Conservation (phyloP, 208 protist species). For the Herpetomonas tarakana region DNA sequence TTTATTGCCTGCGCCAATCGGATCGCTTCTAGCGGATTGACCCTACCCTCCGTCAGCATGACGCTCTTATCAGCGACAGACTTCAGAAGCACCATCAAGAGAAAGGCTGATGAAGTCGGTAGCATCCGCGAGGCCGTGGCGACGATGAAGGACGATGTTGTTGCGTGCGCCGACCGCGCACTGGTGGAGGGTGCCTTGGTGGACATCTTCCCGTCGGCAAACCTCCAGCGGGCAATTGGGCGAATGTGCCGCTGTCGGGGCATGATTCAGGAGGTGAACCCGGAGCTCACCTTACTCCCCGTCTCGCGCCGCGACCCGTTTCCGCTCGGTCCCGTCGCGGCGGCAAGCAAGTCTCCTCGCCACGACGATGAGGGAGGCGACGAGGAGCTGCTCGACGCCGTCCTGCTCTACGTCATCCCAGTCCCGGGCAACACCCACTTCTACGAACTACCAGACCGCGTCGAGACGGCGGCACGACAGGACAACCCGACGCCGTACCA, state of each 20-base stretch:
- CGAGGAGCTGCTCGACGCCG: constrained; percentile 49
- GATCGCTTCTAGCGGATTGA: no score
- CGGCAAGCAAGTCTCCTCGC: no score
- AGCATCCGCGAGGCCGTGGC: constrained; percentile 3
- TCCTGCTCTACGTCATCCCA: constrained; percentile 70
- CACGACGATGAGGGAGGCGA: neutral
- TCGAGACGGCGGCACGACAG: constrained; percentile 3
- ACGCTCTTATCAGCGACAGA: no score
- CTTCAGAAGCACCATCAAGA: no score
- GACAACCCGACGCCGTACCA: neutral
- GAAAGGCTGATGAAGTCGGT: no score
- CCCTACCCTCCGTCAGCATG: no score
- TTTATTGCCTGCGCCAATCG: no score
- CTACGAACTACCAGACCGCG: constrained; percentile 19
- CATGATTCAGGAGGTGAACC: constrained; percentile 82
- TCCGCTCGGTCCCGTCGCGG: neutral
- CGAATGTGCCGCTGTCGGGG: constrained; percentile 61
- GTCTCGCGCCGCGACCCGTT: constrained; percentile 42
- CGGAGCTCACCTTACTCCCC: constrained; percentile 51
- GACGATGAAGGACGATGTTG: constrained; percentile 10
- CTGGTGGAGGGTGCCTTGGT: neutral
- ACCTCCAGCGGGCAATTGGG: constrained; percentile 12
- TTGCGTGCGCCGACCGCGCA: neutral
- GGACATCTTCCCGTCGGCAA: constrained; percentile 43
- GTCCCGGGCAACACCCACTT: constrained; percentile 76